Base-by-base conservation (phyloP, 2,329 filamentous ascomycete species). In the Arachnomyces sp. region DNA sequence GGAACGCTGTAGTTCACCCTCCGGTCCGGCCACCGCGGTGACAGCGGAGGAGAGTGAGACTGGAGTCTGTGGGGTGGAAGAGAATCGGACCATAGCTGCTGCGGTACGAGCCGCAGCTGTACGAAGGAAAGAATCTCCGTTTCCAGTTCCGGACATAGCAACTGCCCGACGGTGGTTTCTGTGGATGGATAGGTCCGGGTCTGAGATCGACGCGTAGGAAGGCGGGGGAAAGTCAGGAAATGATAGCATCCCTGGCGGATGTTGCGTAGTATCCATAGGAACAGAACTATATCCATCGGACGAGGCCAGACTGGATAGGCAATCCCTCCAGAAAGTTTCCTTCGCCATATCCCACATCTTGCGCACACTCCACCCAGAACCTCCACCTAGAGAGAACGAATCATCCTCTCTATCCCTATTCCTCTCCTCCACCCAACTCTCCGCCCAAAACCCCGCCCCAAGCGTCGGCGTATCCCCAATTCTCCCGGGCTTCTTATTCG, bases 361-460 rank as follows among this genome's bases (percentile, higher is more conserved):
- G 21, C 21, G 21, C 5, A 25, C 21, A 25, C 21, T 25, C 21
- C 21, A 25, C 5, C 21, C 21, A 5, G 21, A 25, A 9, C 9
- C 21, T 25, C 21, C 21, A 5, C 21, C 21, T 25, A 25, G 21
- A 5, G 21, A 25, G 21, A 25, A 9, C 5, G 21, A 5, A 25
- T 25, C 9, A 5, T 25, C 21, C 21, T 25, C 21, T 9, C 13
- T 14, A 15, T 15, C 9, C 16, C n/a, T 12, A 30, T 34, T 30
- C 13, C 34, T 25, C 5, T 25, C 21, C 21, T 25, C 21, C 9
- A 9, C 61, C 86, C 86, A 94, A 50, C 88, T 77, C 57, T 93
- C 88, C 0, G 88, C 86, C 86, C 87, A 95, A 61, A 88, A 95
- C 0, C 88, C 88, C 1, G 87, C 84, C 0, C 88, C 88, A 0